Percentiles rank a stretch among this genome's conserved stretches.
Evolutionary conservation across 1,139 yeast genomes (phyloP).

Genomic region (Yamadazyma atlantica): DNA sequence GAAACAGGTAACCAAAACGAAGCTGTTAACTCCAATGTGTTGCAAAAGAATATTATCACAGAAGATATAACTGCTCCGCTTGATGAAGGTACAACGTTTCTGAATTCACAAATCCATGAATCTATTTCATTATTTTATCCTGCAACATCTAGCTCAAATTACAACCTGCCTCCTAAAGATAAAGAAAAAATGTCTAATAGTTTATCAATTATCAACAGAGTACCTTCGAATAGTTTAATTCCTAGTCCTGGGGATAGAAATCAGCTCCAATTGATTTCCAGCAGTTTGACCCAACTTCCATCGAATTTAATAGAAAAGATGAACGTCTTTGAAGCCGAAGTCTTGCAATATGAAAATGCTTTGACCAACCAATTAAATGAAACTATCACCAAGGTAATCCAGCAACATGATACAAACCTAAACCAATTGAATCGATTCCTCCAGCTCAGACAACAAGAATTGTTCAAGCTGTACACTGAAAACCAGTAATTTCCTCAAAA

Average conservation of each 20-base stretch:
- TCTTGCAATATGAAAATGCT: constrained; percentile 13
- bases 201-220: not conserved
- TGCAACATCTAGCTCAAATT: not conserved
- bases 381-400: constrained; percentile 12
- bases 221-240: not conserved
- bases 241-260: not conserved
- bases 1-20: too few relatives aligned
- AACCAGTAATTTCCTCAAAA: not conserved
- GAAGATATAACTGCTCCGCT: not conserved
- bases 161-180: not conserved
- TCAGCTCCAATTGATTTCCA: not conserved
- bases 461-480: constrained; percentile 1
- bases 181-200: too few relatives aligned
- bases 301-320: constrained; percentile 15
- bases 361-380: constrained; percentile 15
- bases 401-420: constrained; percentile 11
- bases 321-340: constrained; percentile 15
- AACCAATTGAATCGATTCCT: constrained; percentile 10
- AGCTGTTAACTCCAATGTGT: too few relatives aligned
- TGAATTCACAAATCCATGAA: not conserved
- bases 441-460: constrained; percentile 10
- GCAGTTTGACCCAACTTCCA: not conserved
- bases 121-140: not conserved
- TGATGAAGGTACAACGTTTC: not conserved
- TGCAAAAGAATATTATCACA: too few relatives aligned